Percentiles rank a stretch among this genome's conserved stretches.
These are phyloP conservation scores for Zizania palustris DNA, from an alignment of 202 grass and related monocot genomes.

Conservation along the genomic window DNA sequence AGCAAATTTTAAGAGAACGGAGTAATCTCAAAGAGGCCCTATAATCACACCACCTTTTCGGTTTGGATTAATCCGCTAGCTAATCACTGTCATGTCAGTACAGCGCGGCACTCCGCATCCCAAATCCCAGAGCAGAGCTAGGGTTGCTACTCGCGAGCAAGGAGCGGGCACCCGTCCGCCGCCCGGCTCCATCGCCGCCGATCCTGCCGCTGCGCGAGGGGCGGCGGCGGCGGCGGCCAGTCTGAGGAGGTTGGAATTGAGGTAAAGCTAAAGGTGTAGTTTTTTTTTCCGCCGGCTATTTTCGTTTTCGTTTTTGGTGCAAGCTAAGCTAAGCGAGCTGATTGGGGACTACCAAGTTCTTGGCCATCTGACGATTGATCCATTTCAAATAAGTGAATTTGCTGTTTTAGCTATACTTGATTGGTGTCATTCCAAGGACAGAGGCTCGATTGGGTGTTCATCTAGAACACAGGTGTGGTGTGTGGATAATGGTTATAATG, in stretches of 20 bases:
- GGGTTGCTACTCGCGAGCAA: background rate
- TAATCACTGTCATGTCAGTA: constrained; percentile 32
- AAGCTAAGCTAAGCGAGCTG: background rate
- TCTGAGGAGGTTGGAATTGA: constrained; percentile 13
- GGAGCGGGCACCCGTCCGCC: too few species aligned
- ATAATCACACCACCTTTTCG: background rate
- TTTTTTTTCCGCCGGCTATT: background rate
- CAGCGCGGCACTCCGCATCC: constrained; percentile 15
- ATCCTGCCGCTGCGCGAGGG: background rate
- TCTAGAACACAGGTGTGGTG: background rate
- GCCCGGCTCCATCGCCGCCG: constrained; percentile 3
- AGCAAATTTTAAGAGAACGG: too few species aligned
- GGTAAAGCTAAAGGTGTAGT: background rate
- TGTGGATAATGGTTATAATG: background rate
- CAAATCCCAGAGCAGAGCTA: constrained; percentile 25
- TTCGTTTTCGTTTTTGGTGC: background rate
- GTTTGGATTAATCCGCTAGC: constrained; percentile 24
- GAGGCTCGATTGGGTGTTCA: background rate
- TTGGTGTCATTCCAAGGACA: background rate
- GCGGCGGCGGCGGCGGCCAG: background rate
- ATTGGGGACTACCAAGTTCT: background rate
- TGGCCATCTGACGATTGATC: constrained; percentile 21
- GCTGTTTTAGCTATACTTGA: background rate
- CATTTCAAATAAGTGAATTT: background rate
- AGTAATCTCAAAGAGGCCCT: too few species aligned